Evolutionary conservation across 768 basidiomycete genomes (phyloP), one percentile per base, ranked within the genome.

Genomic region (Paxillus rubicundulus): DNA sequence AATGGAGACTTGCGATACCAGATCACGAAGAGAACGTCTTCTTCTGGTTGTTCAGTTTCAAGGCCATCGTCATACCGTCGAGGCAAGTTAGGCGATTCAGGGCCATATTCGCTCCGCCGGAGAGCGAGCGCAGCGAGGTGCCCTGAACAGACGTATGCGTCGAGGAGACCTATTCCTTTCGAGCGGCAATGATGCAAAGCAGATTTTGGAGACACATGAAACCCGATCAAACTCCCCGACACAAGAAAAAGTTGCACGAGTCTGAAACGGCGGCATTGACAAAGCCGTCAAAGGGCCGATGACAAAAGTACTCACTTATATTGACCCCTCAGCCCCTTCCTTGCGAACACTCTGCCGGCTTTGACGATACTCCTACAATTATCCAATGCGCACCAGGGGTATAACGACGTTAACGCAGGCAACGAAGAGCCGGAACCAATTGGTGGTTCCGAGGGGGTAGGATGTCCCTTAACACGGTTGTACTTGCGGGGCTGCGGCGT

Each of bases 1-100:
- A 24, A 34, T 28, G 52, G 61, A 27, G 76, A 73, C 20, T 76
- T 72, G 50, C 77, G 79, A 69, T 84, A 87, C 80, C 80, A 88
- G 13, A 98, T 69, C 65, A 91, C 83, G 57, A 98, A 93, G 13
- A 94, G 72, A 58, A 83, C 87, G 66, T 98, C 95, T 65, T 95
- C 92, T 45, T 90, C 88, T 9, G 81, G 77, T 60, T 98, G 95
- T 56, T 91, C 81, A 10, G 85, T 84, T 70, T 96, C 90, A 10
- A 98, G 74, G 1, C 95, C 95, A 63, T 98, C 96, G 50, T 85
- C 79, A 65, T 97, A 98, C 42, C 90, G 82, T 9, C 91, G 82
- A 1, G 91, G 82, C 30, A 79, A 70, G 9, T 74, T 67, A 2
- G 72, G 70, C 14, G 69, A 70, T 59, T 82, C 77, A 5, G 85